phyloP scores from a whole-genome alignment of 2,329 filamentous ascomycete species.

The Claviceps fusiformis region DNA sequence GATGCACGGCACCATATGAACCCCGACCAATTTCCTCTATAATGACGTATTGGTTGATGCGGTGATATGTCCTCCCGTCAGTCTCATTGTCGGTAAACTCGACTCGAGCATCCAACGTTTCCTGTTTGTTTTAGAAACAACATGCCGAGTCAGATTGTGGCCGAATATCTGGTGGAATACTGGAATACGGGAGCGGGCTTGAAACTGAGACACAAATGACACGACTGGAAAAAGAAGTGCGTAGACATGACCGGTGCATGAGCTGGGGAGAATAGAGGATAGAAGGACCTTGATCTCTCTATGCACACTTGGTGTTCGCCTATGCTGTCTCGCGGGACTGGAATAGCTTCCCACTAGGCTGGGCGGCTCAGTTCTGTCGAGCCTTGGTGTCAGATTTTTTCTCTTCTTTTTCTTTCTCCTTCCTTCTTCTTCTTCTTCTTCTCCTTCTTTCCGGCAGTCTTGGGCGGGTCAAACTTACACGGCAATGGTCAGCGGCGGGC shows the following conservation, averaged over 20 bases:
- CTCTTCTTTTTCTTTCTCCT: too few species aligned
- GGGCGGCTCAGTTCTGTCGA: slow-evolving; percentile 29
- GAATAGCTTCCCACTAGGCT: slow-evolving; percentile 27
- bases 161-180: too few species aligned
- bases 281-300: slow-evolving; percentile 43
- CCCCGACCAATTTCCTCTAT: slow-evolving; percentile 92
- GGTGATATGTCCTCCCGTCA: slow-evolving; percentile 68
- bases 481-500: slow-evolving; percentile 17
- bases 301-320: slow-evolving; percentile 42
- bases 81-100: slow-evolving; percentile 75
- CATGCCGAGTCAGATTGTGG: neutral
- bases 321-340: slow-evolving; percentile 45
- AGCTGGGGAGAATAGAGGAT: neutral
- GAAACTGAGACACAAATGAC: neutral
- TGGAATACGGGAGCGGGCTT: neutral
- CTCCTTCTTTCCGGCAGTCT: too few species aligned
- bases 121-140: slow-evolving; percentile 32
- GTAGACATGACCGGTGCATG: neutral
- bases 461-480: too few species aligned
- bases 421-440: too few species aligned
- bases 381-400: neutral
- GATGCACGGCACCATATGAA: slow-evolving; percentile 86
- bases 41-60: slow-evolving; percentile 91
- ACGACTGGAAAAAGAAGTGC: neutral
- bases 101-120: slow-evolving; percentile 82